Evolutionary conservation across 2,329 filamentous ascomycete species (phyloP), one percentile per base, ranked within the genome.

Genomic region (Drechmeria coniospora): DNA sequence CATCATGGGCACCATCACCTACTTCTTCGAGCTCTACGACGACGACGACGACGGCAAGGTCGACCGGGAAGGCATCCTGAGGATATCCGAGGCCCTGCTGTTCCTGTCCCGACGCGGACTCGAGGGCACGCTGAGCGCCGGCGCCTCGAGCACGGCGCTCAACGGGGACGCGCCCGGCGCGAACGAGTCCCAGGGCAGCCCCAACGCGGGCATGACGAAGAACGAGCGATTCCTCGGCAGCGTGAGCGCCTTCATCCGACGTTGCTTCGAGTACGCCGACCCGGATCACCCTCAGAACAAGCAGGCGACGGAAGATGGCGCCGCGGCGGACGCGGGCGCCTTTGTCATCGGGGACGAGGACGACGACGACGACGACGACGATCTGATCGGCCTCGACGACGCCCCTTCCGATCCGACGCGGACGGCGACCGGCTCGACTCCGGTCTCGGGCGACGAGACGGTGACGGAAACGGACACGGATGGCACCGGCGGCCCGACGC

Each of bases 221-320:
- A 90, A 92, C 38, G 90, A 95, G 51, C 72, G 76, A 29, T 95
- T 98, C 46, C 58, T 98, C 15, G 81, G 79, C 35, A 93, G 86
- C 36, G 84, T 98, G 28, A 93, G 83, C 41, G 84, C 84, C 3
- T 98, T 98, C 47, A 98, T 95, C 34, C 70, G 86, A 37, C 71
- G 90, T 33, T 98, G 90, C 53, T 98, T 98, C 39, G 90, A 98
- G 53, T 98, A 98, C 46, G 90, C 90, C 5, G 90, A 98, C 45
- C 87, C 90, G 1, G 87, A 92, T 44, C 77, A 80, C 36, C 74
- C 78, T 1, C 64, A 67, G 47, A 67, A 74, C 36, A 63, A 72
- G 8, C 42, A 32, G 25, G 38, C 32, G 29, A 38, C 25, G 28
- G 39, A 36, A 11, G 41, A 42, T 19, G 42, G 49, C 6, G 44